Conservation (phyloP, 73 alveolate species). For the Durusdinium trenchii region DNA sequence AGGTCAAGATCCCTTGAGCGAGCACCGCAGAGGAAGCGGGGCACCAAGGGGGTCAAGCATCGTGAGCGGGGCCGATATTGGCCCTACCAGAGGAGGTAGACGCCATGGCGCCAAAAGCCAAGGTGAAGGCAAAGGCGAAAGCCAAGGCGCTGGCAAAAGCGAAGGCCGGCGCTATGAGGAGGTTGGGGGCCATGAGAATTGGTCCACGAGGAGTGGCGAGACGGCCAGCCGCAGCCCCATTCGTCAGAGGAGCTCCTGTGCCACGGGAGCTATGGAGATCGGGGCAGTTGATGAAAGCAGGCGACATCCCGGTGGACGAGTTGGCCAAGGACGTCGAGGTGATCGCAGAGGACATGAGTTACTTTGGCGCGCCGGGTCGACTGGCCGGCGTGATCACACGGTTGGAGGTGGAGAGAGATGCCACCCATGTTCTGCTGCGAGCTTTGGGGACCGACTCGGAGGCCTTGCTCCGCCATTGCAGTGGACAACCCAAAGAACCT, state of each 20-base stretch:
- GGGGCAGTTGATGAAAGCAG: not conserved
- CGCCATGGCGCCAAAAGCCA: slow-evolving; percentile 2
- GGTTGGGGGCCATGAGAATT: not conserved
- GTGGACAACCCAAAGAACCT: not conserved
- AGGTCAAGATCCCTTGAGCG: not conserved
- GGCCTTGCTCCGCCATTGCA: not conserved
- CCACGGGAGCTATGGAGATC: not conserved
- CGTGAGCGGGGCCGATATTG: not conserved
- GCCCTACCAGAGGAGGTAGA: not conserved
- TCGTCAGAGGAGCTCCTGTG: not conserved
- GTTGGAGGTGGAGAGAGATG: not conserved
- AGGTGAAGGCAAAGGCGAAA: not conserved
- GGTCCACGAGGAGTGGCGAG: too few relatives aligned
- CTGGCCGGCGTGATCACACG: not conserved
- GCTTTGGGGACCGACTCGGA: not conserved
- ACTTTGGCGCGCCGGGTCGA: not conserved
- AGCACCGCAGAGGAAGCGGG: not conserved
- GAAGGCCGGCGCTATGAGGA: not conserved
- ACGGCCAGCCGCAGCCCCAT: too few relatives aligned
- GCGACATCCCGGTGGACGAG: not conserved
- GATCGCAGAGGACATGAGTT: not conserved
- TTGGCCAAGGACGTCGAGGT: not conserved
- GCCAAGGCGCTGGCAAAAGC: slow-evolving; percentile 3
- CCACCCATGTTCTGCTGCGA: too few relatives aligned
- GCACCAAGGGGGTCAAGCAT: not conserved